phyloP scores from a whole-genome alignment of 2,329 filamentous ascomycete species.

The Calonectria multiphialidica region DNA sequence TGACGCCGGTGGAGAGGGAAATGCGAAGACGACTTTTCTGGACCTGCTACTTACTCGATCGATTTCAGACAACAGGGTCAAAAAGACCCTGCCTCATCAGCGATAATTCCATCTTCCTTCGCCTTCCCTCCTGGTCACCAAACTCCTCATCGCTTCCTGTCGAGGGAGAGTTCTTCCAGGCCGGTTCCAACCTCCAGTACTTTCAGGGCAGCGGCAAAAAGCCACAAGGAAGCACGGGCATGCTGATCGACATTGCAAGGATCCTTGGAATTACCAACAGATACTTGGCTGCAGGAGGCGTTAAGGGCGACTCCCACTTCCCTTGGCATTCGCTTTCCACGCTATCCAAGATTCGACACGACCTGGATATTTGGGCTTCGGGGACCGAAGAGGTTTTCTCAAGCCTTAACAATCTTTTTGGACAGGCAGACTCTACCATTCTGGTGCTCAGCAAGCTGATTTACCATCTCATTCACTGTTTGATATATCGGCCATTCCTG shows the following conservation, averaged over 20 bases:
- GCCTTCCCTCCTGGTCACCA: conserved; percentile 80
- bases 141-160: conserved; percentile 70
- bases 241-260: conserved; percentile 87
- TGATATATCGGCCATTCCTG: conserved; percentile 88
- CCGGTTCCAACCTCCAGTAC: conserved; percentile 81
- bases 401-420: conserved; percentile 80
- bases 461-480: conserved; percentile 87
- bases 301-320: conserved; percentile 91
- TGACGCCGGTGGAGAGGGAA: conserved; percentile 79
- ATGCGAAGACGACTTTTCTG: conserved; percentile 86
- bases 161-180: conserved; percentile 86
- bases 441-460: conserved; percentile 87
- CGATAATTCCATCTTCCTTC: conserved; percentile 81
- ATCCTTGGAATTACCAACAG: conserved; percentile 87
- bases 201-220: conserved; percentile 76
- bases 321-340: conserved; percentile 91
- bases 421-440: conserved; percentile 81
- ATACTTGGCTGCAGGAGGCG: conserved; percentile 86
- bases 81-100: conserved; percentile 84
- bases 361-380: conserved; percentile 87
- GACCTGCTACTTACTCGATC: conserved; percentile 88
- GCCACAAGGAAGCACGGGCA: conserved; percentile 79
- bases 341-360: conserved; percentile 86
- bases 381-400: conserved; percentile 85
- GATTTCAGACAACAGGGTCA: conserved; percentile 85